These are phyloP conservation scores for Ganoderma lingzhi DNA, from an alignment of 1,284 basidiomycete genomes.

Conservation along the genomic window DNA sequence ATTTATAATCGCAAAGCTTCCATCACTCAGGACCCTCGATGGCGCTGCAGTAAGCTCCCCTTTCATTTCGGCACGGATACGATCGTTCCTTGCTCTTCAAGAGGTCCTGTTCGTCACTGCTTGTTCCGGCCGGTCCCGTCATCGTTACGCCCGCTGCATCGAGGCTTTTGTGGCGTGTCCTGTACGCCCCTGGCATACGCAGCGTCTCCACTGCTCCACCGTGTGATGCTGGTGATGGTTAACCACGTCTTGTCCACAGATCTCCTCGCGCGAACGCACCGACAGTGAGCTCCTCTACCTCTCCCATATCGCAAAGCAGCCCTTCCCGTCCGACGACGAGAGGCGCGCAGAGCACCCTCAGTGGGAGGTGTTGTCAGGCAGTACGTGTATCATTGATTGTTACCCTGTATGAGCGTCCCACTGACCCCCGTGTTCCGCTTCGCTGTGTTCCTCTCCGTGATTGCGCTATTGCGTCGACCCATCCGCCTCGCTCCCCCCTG, in stretches of 20 bases:
- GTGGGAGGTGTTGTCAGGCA: slow-evolving; percentile 67
- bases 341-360: slow-evolving; percentile 63
- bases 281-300: slow-evolving; percentile 92
- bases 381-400: slow-evolving; percentile 52
- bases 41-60: slow-evolving; percentile 62
- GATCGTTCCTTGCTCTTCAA: neutral
- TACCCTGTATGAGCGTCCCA: neutral
- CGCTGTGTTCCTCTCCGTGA: slow-evolving; percentile 1
- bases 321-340: slow-evolving; percentile 49
- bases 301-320: slow-evolving; percentile 61
- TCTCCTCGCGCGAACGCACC: slow-evolving; percentile 76
- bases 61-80: slow-evolving; percentile 5
- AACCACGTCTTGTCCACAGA: slow-evolving; percentile 48
- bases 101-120: neutral
- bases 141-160: neutral
- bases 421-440: neutral
- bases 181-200: neutral
- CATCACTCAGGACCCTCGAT: slow-evolving; percentile 72
- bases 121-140: neutral
- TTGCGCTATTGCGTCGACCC: neutral
- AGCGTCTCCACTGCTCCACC: neutral
- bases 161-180: neutral
- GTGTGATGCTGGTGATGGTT: neutral
- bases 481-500: neutral
- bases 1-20: slow-evolving; percentile 77